Conservation (phyloP, 1,139 yeast genomes). For the Sugiyamaella pinicola region DNA sequence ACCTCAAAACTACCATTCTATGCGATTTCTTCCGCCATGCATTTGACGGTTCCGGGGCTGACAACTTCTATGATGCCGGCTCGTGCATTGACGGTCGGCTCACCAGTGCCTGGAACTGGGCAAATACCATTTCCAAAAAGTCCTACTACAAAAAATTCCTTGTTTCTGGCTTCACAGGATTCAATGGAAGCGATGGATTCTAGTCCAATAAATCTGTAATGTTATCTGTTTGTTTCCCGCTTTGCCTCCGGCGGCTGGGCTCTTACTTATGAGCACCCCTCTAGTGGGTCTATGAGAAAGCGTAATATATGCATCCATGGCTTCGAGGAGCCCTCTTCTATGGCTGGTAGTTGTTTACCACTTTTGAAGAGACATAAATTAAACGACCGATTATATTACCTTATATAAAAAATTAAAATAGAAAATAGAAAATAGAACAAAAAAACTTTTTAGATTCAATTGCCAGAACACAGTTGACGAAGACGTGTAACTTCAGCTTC, state of each 20-base stretch:
- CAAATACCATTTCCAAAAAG: conserved; percentile 65
- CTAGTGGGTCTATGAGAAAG: too few relatives aligned
- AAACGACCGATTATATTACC: conserved; percentile 5
- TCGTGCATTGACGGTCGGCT: conserved; percentile 77
- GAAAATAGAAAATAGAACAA: conserved; percentile 7
- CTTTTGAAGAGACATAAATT: not conserved
- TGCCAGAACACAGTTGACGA: conserved; percentile 20
- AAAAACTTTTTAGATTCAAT: conserved; percentile 5
- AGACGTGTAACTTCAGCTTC: conserved; percentile 38
- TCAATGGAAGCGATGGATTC: conserved; percentile 67
- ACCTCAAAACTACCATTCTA: conserved; percentile 54
- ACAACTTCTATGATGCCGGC: conserved; percentile 76
- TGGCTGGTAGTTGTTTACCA: not conserved
- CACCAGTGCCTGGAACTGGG: conserved; percentile 80
- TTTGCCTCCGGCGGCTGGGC: too few relatives aligned
- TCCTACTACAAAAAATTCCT: conserved; percentile 63
- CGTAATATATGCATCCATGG: not conserved
- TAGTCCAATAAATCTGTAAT: conserved; percentile 19
- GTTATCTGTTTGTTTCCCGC: too few relatives aligned
- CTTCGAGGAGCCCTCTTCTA: not conserved
- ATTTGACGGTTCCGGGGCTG: conserved; percentile 77
- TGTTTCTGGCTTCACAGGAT: conserved; percentile 73
- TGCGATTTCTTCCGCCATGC: conserved; percentile 74
- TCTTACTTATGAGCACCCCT: too few relatives aligned
- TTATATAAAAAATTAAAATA: conserved; percentile 11